Conservation (phyloP, 805 yeast species). For the Wickerhamomyces strasburgensis region DNA sequence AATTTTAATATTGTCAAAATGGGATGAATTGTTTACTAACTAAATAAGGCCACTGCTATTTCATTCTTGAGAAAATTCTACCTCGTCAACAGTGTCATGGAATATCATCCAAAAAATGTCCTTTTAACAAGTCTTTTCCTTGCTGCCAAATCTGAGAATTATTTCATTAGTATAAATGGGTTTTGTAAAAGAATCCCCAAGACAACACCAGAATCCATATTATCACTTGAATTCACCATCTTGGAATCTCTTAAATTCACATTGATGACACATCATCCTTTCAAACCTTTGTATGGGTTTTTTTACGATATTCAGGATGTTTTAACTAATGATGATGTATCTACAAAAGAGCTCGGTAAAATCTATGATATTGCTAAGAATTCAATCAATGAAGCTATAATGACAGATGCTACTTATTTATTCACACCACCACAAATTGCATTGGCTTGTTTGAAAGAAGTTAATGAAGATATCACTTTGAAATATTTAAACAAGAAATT, state of each 20-base stretch:
- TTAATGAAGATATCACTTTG: constrained; percentile 58
- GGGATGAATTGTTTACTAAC: neutral
- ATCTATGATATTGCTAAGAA: constrained; percentile 68
- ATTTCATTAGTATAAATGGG: constrained; percentile 77
- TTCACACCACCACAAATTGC: constrained; percentile 97
- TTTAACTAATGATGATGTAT: constrained; percentile 34
- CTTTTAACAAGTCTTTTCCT: constrained; percentile 79
- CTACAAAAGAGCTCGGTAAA: constrained; percentile 55
- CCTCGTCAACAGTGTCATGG: constrained; percentile 76
- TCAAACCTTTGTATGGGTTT: constrained; percentile 88
- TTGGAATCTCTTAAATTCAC: constrained; percentile 75
- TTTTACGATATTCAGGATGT: constrained; percentile 79
- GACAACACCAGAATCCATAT: constrained; percentile 59
- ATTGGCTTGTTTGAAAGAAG: constrained; percentile 70
- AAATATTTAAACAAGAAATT: constrained; percentile 66
- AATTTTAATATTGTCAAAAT: too few relatives aligned
- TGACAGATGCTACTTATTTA: constrained; percentile 70
- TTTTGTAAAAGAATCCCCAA: constrained; percentile 70
- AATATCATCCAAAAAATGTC: constrained; percentile 78
- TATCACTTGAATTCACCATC: constrained; percentile 75
- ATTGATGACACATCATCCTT: constrained; percentile 82
- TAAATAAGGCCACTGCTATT: constrained; percentile 62
- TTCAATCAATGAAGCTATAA: constrained; percentile 59
- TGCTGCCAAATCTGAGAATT: constrained; percentile 91
- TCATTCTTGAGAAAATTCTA: constrained; percentile 79